Evolutionary conservation across 192 early-diverging fungal genomes (phyloP).

Genomic region (Coemansia aciculifera): DNA sequence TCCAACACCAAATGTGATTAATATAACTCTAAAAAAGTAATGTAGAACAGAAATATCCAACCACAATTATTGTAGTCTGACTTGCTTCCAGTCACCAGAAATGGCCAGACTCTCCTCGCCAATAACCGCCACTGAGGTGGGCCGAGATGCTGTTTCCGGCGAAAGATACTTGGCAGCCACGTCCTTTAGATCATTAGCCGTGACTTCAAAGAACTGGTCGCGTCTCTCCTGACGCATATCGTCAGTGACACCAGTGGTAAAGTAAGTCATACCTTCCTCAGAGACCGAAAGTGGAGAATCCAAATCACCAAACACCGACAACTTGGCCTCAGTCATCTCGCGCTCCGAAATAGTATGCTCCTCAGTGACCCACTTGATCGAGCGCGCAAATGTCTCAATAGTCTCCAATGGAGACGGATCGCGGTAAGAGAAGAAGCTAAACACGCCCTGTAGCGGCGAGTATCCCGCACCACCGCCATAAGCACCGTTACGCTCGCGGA

Average conservation of each 20-base stretch:
- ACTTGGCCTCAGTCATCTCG: constrained; percentile 89
- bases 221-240: constrained; percentile 86
- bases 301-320: constrained; percentile 82
- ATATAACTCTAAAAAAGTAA: not conserved
- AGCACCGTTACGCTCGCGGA: constrained; percentile 95
- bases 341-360: constrained; percentile 48
- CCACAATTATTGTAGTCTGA: constrained; percentile 16
- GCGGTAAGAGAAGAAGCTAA: constrained; percentile 91
- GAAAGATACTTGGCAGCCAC: constrained; percentile 70
- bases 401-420: constrained; percentile 81
- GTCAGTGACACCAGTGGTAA: constrained; percentile 74
- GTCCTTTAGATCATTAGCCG: constrained; percentile 66
- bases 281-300: constrained; percentile 82
- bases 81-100: constrained; percentile 38
- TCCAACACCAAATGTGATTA: not conserved
- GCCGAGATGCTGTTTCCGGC: not conserved
- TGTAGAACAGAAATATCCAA: not conserved
- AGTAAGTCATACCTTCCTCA: constrained; percentile 83
- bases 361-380: constrained; percentile 66
- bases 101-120: constrained; percentile 45
- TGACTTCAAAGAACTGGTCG: constrained; percentile 71
- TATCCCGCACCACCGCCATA: constrained; percentile 90
- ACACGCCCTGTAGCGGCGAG: constrained; percentile 71
- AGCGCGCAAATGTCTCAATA: constrained; percentile 64
- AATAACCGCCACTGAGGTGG: constrained; percentile 44